Evolutionary conservation across 768 basidiomycete species (phyloP), one percentile per base, ranked within the genome.

Genomic region (Crepidotus variabilis): DNA sequence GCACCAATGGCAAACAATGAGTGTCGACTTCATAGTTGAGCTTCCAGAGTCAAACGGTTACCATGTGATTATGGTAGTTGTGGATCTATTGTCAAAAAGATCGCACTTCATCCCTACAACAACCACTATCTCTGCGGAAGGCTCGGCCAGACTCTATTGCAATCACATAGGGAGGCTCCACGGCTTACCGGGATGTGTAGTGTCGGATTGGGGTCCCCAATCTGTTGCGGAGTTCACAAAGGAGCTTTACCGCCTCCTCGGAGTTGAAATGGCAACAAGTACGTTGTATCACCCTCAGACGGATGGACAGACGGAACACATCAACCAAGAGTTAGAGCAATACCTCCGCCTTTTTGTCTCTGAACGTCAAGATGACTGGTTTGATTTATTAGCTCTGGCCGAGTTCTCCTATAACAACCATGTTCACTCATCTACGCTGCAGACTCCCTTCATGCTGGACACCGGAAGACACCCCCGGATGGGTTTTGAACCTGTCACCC

Each of bases 191-290:
- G 5, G 20, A 0, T 59, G 58, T 4, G 56, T 73, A 18, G 64
- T 69, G 0, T 61, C 56, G 18, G 69, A 73, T 33, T 46, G 63
- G 7, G 71, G 69, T 4, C 45, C 67, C 2, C 57, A 63, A 32
- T 76, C 74, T 51, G 62, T 66, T 0, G 65, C 70, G 0, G 34
- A 61, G 6, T 70, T 76, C 61, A 75, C 69, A 59, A n/a, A 32
- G 7, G 67, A 68, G 28, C 55, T 65, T 0, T 60, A 63, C 51
- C 28, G 46, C 16, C 21, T 69, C 0, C n/a, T 72, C 2, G 68
- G 73, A 0, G 60, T 66, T 1, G 62, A 68, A 20, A 57, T 72
- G 1, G 45, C 60, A 0, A 67, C 73, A 63, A 74, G 60, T 8
- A 72, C 64, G 2, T 66, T 71, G 0, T 76, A 68, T 69, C 72